phyloP scores from a whole-genome alignment of 2,329 filamentous ascomycete species.

The Neofusicoccum parvum region DNA sequence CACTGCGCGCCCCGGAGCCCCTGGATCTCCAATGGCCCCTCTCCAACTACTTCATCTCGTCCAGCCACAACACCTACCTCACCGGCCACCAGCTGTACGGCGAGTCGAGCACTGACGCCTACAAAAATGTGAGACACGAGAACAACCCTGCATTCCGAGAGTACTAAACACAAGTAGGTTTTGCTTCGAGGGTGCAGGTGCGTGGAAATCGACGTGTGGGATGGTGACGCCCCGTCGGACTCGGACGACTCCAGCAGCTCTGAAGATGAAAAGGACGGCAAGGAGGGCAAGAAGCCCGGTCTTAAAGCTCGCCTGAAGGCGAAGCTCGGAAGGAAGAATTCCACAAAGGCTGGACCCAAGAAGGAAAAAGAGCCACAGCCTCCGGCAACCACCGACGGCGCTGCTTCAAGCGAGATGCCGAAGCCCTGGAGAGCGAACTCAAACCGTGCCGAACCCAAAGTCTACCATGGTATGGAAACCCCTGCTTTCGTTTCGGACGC shows the following conservation, averaged over 20 bases:
- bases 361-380: slow-evolving; percentile 27
- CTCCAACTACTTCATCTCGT: slow-evolving; percentile 91
- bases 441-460: slow-evolving; percentile 66
- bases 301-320: slow-evolving; percentile 25
- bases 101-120: slow-evolving; percentile 74
- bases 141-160: background rate
- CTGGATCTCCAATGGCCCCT: slow-evolving; percentile 68
- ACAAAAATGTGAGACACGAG: slow-evolving; percentile 65
- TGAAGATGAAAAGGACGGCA: slow-evolving; percentile 34
- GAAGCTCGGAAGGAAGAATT: slow-evolving; percentile 38
- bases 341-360: slow-evolving; percentile 36
- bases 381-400: background rate
- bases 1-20: slow-evolving; percentile 44
- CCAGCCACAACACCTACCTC: slow-evolving; percentile 92
- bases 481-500: background rate
- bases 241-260: slow-evolving; percentile 36
- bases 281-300: slow-evolving; percentile 26
- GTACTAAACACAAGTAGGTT: slow-evolving; percentile 51
- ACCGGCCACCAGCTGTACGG: slow-evolving; percentile 84
- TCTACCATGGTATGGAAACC: slow-evolving; percentile 66
- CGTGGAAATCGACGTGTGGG: slow-evolving; percentile 95
- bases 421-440: slow-evolving; percentile 37
- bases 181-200: slow-evolving; percentile 80
- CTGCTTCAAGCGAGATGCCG: slow-evolving; percentile 25
- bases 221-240: slow-evolving; percentile 60